A percentile compares a stretch with the other conserved stretches of the same genome.
Conservation (phyloP, 2,329 filamentous ascomycete species). For the Plectosphaerella cucumerina region DNA sequence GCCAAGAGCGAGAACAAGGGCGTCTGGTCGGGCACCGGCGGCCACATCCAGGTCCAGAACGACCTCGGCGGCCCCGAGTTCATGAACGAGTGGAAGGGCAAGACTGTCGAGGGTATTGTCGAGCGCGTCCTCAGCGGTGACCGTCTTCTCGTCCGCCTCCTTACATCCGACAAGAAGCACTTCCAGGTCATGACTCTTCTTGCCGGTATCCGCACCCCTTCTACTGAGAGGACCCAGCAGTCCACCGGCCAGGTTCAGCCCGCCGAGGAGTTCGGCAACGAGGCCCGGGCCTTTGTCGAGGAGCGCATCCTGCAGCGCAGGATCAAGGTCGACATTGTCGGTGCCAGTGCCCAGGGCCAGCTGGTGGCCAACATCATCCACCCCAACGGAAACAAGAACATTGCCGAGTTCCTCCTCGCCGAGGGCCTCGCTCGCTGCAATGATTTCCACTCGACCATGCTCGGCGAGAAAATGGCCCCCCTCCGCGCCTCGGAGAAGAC, state of each 20-base stretch:
- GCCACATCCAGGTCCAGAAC: slow-evolving; percentile 72
- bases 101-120: slow-evolving; percentile 78
- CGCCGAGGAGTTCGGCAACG: slow-evolving; percentile 85
- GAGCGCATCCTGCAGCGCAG: slow-evolving; percentile 78
- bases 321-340: slow-evolving; percentile 78
- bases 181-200: slow-evolving; percentile 83
- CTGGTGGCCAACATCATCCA: slow-evolving; percentile 86
- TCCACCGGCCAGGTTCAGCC: slow-evolving; percentile 76
- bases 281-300: slow-evolving; percentile 86
- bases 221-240: slow-evolving; percentile 79
- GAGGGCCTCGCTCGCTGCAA: slow-evolving; percentile 89
- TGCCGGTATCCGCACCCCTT: slow-evolving; percentile 82
- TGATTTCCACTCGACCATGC: slow-evolving; percentile 90
- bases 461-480: slow-evolving; percentile 81
- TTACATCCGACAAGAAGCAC: slow-evolving; percentile 79
- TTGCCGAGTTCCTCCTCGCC: slow-evolving; percentile 85
- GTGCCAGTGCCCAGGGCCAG: slow-evolving; percentile 84
- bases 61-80: slow-evolving; percentile 79
- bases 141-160: slow-evolving; percentile 76
- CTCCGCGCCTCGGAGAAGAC: slow-evolving; percentile 83
- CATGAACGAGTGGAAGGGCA: slow-evolving; percentile 78
- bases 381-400: slow-evolving; percentile 70
- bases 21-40: slow-evolving; percentile 65
- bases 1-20: slow-evolving; percentile 79
- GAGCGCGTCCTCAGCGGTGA: slow-evolving; percentile 92